Conservation (phyloP, 495 filamentous ascomycete genomes). For the Penicillium canescens region DNA sequence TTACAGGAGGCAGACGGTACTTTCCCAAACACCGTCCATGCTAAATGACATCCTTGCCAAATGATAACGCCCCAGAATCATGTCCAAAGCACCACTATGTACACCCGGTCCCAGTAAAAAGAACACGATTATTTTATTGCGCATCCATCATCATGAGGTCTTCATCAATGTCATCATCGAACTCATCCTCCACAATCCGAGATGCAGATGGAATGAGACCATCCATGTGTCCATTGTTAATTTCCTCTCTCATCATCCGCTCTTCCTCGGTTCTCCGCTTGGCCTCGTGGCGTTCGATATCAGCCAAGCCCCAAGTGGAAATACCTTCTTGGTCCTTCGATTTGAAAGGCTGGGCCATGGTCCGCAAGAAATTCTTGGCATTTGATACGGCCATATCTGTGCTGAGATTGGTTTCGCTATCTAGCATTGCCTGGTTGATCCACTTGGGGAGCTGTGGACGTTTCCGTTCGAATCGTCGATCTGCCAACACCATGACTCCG, state of each 20-base stretch:
- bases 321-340: conserved; percentile 84
- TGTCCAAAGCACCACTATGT: conserved; percentile 8
- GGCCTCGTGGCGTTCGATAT: conserved; percentile 65
- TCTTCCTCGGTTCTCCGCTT: conserved; percentile 76
- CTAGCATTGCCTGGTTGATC: conserved; percentile 87
- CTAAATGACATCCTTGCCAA: conserved; percentile 21
- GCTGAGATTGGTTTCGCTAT: conserved; percentile 81
- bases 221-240: conserved; percentile 28
- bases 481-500: conserved; percentile 96
- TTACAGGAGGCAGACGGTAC: not conserved
- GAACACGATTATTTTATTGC: conserved; percentile 28
- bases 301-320: conserved; percentile 82
- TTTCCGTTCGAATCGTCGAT: conserved; percentile 88
- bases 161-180: conserved; percentile 62
- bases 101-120: conserved; percentile 3
- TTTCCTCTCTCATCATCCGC: conserved; percentile 38
- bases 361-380: conserved; percentile 84
- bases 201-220: conserved; percentile 20
- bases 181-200: conserved; percentile 45
- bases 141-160: conserved; percentile 64
- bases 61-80: conserved; percentile 17
- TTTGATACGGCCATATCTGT: conserved; percentile 92
- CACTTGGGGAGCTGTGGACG: conserved; percentile 90
- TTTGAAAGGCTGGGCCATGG: conserved; percentile 89
- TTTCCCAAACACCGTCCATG: conserved; percentile 28